These are phyloP conservation scores for Pseudoperonospora humuli DNA, from an alignment of 352 stramenopile genomes.

Conservation along the genomic window DNA sequence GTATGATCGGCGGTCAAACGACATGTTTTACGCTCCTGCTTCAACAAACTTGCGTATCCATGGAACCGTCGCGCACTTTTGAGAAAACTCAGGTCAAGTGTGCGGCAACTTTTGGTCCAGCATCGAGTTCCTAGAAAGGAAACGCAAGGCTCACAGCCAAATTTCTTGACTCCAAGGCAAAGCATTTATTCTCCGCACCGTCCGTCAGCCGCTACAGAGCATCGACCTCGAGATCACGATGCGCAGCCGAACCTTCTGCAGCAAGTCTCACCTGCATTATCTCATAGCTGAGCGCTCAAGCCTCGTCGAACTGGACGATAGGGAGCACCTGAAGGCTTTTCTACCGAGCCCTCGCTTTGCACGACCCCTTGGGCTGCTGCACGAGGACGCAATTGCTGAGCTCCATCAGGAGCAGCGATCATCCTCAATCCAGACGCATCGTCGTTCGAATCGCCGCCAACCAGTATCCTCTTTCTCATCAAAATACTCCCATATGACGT, in stretches of 20 bases:
- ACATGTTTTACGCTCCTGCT: no score
- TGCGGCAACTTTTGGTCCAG: background rate
- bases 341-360: constrained; percentile 6
- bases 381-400: constrained; percentile 34
- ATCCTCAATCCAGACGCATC: background rate
- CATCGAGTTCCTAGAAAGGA: background rate
- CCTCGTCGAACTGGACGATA: constrained; percentile 23
- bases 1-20: no score
- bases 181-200: constrained; percentile 3
- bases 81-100: constrained; percentile 24
- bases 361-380: constrained; percentile 25
- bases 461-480: constrained; percentile 9
- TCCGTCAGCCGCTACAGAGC: constrained; percentile 4
- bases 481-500: constrained; percentile 14
- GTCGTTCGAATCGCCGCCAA: constrained; percentile 5
- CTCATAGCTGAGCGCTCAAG: constrained; percentile 24
- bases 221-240: constrained; percentile 19
- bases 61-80: constrained; percentile 5
- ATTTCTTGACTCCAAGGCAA: constrained; percentile 2
- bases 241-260: constrained; percentile 23
- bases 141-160: background rate
- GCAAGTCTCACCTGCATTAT: constrained; percentile 19
- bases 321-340: constrained; percentile 10
- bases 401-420: constrained; percentile 32
- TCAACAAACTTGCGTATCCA: no score